These are phyloP conservation scores for Thermothelomyces thermophilus DNA, from an alignment of 2,329 filamentous ascomycete species.

Conservation along the genomic window DNA sequence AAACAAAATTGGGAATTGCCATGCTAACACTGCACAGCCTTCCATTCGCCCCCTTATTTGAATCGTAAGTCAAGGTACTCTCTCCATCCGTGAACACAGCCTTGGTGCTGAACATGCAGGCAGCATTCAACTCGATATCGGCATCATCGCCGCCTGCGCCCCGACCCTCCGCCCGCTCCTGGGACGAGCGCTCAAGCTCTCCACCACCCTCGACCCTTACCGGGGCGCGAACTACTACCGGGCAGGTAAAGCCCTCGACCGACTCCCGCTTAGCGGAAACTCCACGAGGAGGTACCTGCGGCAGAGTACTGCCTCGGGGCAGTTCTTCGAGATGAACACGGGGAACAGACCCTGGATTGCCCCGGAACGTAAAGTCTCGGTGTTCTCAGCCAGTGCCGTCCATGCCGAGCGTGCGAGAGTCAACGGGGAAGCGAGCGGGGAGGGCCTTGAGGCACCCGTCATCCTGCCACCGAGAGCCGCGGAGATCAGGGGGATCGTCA, in stretches of 20 bases:
- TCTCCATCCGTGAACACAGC: neutral
- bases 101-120: neutral
- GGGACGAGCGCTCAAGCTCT: slow-evolving; percentile 18
- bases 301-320: slow-evolving; percentile 11
- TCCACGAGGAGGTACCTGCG: slow-evolving; percentile 5
- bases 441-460: slow-evolving; percentile 6
- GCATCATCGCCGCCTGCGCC: slow-evolving; percentile 22
- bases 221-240: slow-evolving; percentile 24
- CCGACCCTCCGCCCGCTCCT: slow-evolving; percentile 26
- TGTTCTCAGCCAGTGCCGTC: slow-evolving; percentile 2
- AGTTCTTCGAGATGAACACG: slow-evolving; percentile 9
- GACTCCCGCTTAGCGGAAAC: slow-evolving; percentile 11
- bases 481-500: slow-evolving; percentile 19
- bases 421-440: neutral
- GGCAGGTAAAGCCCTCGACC: slow-evolving; percentile 21
- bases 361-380: slow-evolving; percentile 2
- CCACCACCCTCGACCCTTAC: slow-evolving; percentile 18
- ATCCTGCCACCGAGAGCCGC: slow-evolving; percentile 5
- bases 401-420: neutral
- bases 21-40: slow-evolving; percentile 8
- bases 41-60: slow-evolving; percentile 26
- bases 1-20: too few species aligned
- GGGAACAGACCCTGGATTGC: slow-evolving; percentile 4
- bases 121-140: slow-evolving; percentile 27
- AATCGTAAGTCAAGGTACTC: slow-evolving; percentile 21